phyloP scores from a whole-genome alignment of 2,329 filamentous ascomycete genomes.

The Epichloe bromicola region DNA sequence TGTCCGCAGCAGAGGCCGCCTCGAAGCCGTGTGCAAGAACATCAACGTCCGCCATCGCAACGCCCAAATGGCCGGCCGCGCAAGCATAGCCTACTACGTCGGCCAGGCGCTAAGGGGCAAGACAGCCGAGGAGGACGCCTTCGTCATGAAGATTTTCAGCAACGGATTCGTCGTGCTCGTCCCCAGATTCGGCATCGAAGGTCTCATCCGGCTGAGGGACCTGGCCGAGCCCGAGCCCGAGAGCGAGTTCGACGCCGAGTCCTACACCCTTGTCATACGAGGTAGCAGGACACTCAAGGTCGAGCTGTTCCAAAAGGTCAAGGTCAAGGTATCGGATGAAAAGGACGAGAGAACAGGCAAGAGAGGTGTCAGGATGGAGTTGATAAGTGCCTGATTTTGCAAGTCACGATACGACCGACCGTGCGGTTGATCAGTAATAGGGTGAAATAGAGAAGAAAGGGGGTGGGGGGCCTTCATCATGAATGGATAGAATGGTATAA shows the following conservation, averaged over 20 bases:
- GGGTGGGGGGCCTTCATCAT: too few relatives aligned
- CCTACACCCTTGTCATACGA: conserved; percentile 57
- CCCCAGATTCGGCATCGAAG: conserved; percentile 89
- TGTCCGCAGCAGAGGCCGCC: conserved; percentile 66
- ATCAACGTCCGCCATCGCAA: conserved; percentile 97
- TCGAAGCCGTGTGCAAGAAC: conserved; percentile 93
- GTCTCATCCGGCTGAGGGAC: conserved; percentile 75
- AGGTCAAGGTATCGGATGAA: conserved; percentile 78
- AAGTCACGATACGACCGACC: too few relatives aligned
- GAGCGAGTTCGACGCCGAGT: conserved; percentile 72
- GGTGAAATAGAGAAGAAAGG: too few relatives aligned
- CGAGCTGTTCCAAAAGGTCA: conserved; percentile 85
- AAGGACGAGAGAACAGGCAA: conserved; percentile 95
- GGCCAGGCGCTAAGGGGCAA: conserved; percentile 82
- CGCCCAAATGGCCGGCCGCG: conserved; percentile 86
- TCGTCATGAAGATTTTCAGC: conserved; percentile 93
- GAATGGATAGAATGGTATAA: too few relatives aligned
- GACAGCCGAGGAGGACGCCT: conserved; percentile 73
- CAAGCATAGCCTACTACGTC: conserved; percentile 95
- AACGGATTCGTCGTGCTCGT: conserved; percentile 97
- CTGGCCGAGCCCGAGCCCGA: conserved; percentile 67
- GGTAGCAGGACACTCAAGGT: conserved; percentile 46
- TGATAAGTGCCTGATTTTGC: conserved; percentile 20
- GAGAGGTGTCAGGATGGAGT: conserved; percentile 70
- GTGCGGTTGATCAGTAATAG: too few relatives aligned